A percentile compares a stretch with the other conserved stretches of the same genome.
These are phyloP conservation scores for Plasmopara halstedii DNA, from an alignment of 352 stramenopile species.

Conservation along the genomic window DNA sequence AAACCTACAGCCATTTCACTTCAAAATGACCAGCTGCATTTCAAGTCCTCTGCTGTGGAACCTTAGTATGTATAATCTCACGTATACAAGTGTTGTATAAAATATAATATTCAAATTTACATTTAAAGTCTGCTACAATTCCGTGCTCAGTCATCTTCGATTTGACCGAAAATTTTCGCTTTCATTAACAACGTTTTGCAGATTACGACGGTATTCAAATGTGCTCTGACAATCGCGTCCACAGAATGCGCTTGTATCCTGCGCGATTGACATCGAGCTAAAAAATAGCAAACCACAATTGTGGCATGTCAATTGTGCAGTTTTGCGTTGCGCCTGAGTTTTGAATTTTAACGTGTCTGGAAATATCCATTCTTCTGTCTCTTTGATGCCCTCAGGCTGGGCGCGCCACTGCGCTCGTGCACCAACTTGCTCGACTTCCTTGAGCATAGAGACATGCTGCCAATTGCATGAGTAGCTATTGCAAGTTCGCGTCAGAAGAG, in stretches of 20 bases:
- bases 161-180: conserved; percentile 12
- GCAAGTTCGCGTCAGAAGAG: neutral
- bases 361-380: conserved; percentile 11
- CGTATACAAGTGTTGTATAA: neutral
- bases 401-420: conserved; percentile 12
- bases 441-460: conserved; percentile 33
- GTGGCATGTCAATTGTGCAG: conserved; percentile 32
- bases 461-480: conserved; percentile 18
- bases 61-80: neutral
- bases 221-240: conserved; percentile 58
- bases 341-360: conserved; percentile 4
- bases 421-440: conserved; percentile 30
- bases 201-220: conserved; percentile 35
- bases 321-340: conserved; percentile 13
- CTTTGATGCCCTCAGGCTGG: conserved; percentile 14
- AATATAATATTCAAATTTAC: too few relatives aligned
- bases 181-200: conserved; percentile 38
- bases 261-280: conserved; percentile 14
- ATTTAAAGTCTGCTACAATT: conserved; percentile 9
- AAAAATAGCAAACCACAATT: conserved; percentile 57
- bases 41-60: conserved; percentile 40
- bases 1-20: conserved; percentile 54
- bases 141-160: conserved; percentile 20
- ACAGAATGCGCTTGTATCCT: conserved; percentile 31
- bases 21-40: conserved; percentile 50